Conservation (phyloP, 257 asterid species). For the Coffea canephora region DNA sequence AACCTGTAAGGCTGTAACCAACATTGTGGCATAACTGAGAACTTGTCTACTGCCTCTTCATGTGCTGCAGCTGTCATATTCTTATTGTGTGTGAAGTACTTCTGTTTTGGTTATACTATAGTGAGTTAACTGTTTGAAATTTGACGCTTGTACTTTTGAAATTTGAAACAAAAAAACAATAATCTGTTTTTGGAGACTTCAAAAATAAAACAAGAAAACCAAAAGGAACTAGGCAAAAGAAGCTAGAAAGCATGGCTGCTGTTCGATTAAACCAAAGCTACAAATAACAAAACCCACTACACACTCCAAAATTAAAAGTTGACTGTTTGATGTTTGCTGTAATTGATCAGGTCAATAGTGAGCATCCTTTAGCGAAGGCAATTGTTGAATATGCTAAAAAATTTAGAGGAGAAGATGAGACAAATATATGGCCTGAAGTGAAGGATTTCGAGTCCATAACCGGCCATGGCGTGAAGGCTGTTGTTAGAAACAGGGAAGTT, state of each 20-base stretch:
- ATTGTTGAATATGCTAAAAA: constrained; percentile 55
- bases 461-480: constrained; percentile 86
- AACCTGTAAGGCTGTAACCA: too few relatives aligned
- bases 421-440: constrained; percentile 53
- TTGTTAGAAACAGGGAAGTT: constrained; percentile 60
- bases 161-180: too few relatives aligned
- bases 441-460: constrained; percentile 62
- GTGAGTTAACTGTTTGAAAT: too few relatives aligned
- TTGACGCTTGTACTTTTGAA: too few relatives aligned
- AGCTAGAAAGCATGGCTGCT: not conserved
- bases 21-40: too few relatives aligned
- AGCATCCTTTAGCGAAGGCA: constrained; percentile 87
- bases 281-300: not conserved
- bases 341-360: constrained; percentile 62
- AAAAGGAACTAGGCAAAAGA: too few relatives aligned
- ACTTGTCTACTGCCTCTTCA: too few relatives aligned
- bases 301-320: not conserved
- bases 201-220: too few relatives aligned
- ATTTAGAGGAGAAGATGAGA: constrained; percentile 48
- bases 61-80: too few relatives aligned
- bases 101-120: too few relatives aligned
- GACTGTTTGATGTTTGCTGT: not conserved
- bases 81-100: too few relatives aligned
- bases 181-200: too few relatives aligned
- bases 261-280: not conserved